Conservation (phyloP, 148 eudicot species). For the Fagopyrum homotropicum region DNA sequence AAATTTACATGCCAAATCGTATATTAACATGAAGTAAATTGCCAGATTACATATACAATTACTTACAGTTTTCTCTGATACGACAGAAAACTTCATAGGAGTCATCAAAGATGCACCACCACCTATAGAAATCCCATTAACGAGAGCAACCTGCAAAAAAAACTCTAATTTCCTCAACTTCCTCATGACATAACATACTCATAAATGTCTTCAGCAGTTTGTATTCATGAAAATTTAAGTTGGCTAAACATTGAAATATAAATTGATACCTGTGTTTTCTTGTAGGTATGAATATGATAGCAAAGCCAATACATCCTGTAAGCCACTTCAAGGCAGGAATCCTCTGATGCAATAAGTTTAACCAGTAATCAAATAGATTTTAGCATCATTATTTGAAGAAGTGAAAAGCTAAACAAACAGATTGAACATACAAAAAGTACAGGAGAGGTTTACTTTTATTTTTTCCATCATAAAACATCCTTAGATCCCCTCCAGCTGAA, state of each 20-base stretch:
- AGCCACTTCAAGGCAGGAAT: slow-evolving; percentile 82
- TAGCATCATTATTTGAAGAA: neutral
- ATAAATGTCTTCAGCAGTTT: neutral
- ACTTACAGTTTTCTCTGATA: slow-evolving; percentile 87
- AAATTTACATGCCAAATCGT: neutral
- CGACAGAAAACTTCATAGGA: slow-evolving; percentile 89
- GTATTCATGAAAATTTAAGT: neutral
- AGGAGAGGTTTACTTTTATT: slow-evolving; percentile 34
- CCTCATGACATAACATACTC: neutral
- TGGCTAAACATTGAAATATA: neutral
- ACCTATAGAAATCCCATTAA: slow-evolving; percentile 91
- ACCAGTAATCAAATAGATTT: neutral
- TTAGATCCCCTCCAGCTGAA: slow-evolving; percentile 97
- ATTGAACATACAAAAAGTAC: neutral
- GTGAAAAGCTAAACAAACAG: neutral
- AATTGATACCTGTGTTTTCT: slow-evolving; percentile 64
- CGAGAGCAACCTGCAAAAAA: slow-evolving; percentile 75
- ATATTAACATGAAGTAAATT: neutral
- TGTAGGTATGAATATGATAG: slow-evolving; percentile 83
- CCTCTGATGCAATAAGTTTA: slow-evolving; percentile 47
- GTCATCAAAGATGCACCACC: slow-evolving; percentile 95
- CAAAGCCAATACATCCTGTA: slow-evolving; percentile 98
- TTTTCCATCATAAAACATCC: slow-evolving; percentile 77
- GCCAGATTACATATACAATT: neutral
- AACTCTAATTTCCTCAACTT: neutral